Evolutionary conservation across 768 basidiomycete genomes (phyloP).

Genomic region (Lentinula guzmanii): DNA sequence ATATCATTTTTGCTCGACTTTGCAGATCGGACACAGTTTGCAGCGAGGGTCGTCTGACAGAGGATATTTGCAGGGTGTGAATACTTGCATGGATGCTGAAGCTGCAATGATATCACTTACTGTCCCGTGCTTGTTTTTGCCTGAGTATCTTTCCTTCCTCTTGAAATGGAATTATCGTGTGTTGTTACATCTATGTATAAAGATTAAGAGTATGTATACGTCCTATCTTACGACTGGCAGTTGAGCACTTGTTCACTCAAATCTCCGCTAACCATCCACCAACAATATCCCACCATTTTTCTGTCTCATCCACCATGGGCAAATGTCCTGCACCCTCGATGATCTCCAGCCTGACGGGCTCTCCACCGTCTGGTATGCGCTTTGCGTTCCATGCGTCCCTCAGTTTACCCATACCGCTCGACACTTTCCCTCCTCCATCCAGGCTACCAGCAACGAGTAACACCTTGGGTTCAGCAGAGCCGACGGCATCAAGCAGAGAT

Average conservation of each 20-base stretch:
- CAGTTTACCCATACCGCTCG: conserved; percentile 28
- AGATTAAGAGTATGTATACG: no score
- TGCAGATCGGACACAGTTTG: no score
- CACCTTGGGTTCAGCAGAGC: neutral
- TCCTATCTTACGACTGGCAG: no score
- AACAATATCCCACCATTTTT: conserved; percentile 31
- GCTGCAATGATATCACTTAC: no score
- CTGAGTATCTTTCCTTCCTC: no score
- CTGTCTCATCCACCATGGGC: conserved; percentile 47
- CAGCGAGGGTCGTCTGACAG: no score
- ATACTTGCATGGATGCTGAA: no score
- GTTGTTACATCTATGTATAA: no score
- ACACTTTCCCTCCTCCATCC: conserved; percentile 44
- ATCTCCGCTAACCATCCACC: conserved; percentile 1
- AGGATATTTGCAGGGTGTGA: no score
- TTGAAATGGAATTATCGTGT: no score
- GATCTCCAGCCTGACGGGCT: conserved; percentile 23
- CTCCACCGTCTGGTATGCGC: conserved; percentile 8
- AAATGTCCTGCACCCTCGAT: conserved; percentile 39
- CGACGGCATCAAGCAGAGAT: neutral
- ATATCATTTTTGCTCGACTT: no score
- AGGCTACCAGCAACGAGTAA: conserved; percentile 41
- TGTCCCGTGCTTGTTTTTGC: no score
- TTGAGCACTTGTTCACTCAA: neutral
- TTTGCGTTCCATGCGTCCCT: conserved; percentile 26